phyloP scores from a whole-genome alignment of 2,329 filamentous ascomycete genomes.

The Curvularia spicifera region DNA sequence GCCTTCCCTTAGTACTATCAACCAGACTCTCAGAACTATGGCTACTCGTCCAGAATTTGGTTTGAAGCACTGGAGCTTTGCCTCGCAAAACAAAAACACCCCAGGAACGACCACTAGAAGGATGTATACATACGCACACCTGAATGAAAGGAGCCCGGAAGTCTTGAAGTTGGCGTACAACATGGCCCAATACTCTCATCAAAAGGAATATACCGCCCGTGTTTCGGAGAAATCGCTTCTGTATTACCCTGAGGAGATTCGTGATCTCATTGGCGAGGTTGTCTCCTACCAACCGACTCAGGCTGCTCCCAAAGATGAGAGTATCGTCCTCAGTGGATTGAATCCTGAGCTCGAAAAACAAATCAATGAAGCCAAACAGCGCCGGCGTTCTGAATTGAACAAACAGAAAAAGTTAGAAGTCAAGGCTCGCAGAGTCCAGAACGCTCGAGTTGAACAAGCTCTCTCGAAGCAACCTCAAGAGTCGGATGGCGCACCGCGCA shows the following conservation, averaged over 20 bases:
- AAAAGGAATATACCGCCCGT: slow-evolving; percentile 9
- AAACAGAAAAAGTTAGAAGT: slow-evolving; percentile 27
- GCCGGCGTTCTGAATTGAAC: slow-evolving; percentile 21
- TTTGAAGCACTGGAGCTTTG: slow-evolving; percentile 56
- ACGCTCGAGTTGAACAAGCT: slow-evolving; percentile 27
- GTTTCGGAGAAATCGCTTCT: slow-evolving; percentile 32
- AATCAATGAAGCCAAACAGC: slow-evolving; percentile 27
- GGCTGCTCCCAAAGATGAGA: slow-evolving; percentile 38
- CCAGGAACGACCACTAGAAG: slow-evolving; percentile 54
- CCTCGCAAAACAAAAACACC: slow-evolving; percentile 26
- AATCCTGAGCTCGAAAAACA: slow-evolving; percentile 31
- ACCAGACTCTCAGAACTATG: slow-evolving; percentile 57
- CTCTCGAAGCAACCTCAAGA: slow-evolving; percentile 16
- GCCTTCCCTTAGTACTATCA: slow-evolving; percentile 62
- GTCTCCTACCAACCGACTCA: slow-evolving; percentile 25
- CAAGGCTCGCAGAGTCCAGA: slow-evolving; percentile 28
- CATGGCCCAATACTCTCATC: slow-evolving; percentile 54
- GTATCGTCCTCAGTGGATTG: slow-evolving; percentile 32
- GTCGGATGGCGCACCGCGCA: slow-evolving; percentile 14
- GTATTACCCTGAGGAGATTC: slow-evolving; percentile 44
- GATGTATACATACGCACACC: slow-evolving; percentile 57
- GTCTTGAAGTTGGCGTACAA: slow-evolving; percentile 58
- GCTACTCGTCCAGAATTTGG: slow-evolving; percentile 54
- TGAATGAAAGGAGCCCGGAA: slow-evolving; percentile 54
- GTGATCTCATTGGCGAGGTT: slow-evolving; percentile 32